Percentiles rank a stretch among this genome's conserved stretches.
Conservation (phyloP, 2,329 filamentous ascomycete genomes). For the Akanthomyces lecanii region DNA sequence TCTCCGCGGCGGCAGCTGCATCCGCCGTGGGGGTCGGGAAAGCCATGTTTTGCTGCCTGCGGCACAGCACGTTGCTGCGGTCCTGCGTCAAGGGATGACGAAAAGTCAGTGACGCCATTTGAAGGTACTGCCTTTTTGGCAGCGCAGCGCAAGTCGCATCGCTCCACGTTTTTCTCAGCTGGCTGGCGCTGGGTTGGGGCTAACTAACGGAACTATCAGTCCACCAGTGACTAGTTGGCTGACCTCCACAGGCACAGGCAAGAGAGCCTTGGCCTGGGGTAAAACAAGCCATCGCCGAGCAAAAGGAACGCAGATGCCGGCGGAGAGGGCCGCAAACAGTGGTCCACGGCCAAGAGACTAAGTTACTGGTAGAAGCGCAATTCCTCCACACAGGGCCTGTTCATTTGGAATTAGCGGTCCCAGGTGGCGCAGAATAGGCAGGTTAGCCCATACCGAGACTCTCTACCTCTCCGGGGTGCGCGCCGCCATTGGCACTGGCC, state of each 20-base stretch:
- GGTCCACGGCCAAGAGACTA: not conserved
- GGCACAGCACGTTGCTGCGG: too few relatives aligned
- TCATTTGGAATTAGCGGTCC: not conserved
- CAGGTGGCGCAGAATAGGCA: constrained; percentile 2
- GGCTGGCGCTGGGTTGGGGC: not conserved
- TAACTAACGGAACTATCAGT: not conserved
- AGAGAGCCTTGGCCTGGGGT: not conserved
- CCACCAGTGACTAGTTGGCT: not conserved
- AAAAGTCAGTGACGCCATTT: not conserved
- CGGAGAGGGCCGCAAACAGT: constrained; percentile 5
- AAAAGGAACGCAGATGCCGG: not conserved
- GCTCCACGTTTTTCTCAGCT: constrained; percentile 2
- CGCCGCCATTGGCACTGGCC: not conserved
- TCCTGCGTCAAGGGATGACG: not conserved
- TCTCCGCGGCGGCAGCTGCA: too few relatives aligned
- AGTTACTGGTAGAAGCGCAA: not conserved
- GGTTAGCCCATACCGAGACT: not conserved
- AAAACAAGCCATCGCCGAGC: not conserved
- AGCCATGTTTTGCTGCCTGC: not conserved
- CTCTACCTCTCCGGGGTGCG: constrained; percentile 6
- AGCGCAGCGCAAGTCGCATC: not conserved
- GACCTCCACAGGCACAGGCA: not conserved
- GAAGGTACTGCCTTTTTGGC: not conserved
- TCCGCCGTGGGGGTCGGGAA: not conserved
- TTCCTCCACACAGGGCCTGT: not conserved